A percentile compares a stretch with the other conserved stretches of the same genome.
phyloP scores from a whole-genome alignment of 2,329 filamentous ascomycete species.

The Fusarium devonianum region DNA sequence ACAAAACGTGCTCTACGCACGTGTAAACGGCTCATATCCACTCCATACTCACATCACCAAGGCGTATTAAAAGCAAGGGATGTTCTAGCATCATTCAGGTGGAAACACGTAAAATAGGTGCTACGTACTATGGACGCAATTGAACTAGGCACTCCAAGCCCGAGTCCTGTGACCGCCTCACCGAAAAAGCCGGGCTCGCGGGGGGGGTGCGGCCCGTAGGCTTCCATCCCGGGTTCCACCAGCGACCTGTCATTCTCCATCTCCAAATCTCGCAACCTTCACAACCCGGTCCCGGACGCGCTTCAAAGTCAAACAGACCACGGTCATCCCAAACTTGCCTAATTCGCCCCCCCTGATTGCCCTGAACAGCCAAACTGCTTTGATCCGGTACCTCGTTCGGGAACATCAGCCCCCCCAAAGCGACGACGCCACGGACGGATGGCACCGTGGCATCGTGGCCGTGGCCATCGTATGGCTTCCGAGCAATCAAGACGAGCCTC shows the following conservation, averaged over 20 bases:
- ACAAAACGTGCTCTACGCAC: slow-evolving; percentile 18
- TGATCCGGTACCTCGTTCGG: slow-evolving; percentile 38
- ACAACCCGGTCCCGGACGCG: slow-evolving; percentile 25
- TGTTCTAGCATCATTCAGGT: slow-evolving; percentile 1
- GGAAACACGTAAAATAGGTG: slow-evolving; percentile 12
- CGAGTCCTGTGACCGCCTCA: slow-evolving; percentile 31
- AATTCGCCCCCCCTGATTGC: slow-evolving; percentile 16
- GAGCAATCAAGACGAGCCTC: slow-evolving; percentile 36
- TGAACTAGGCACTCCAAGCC: slow-evolving; percentile 32
- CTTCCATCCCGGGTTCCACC: slow-evolving; percentile 35
- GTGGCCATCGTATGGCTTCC: slow-evolving; percentile 28
- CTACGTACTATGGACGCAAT: slow-evolving; percentile 23
- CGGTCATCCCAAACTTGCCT: slow-evolving; percentile 8
- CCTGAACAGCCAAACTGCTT: slow-evolving; percentile 17
- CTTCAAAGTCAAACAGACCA: slow-evolving; percentile 19
- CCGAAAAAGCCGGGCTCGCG: slow-evolving; percentile 18
- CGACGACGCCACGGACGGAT: slow-evolving; percentile 31
- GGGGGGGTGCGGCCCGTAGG: slow-evolving; percentile 25
- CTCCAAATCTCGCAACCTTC: slow-evolving; percentile 35
- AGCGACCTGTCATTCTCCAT: slow-evolving; percentile 27
- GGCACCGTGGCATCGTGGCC: slow-evolving; percentile 27
- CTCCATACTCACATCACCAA: background rate
- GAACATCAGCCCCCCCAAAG: slow-evolving; percentile 32
- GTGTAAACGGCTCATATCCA: slow-evolving; percentile 12
- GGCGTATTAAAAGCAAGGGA: too few species aligned